Percentiles rank a stretch among this genome's conserved stretches.
Conservation (phyloP, 1,284 basidiomycete species). For the Irpex rosettiformis region DNA sequence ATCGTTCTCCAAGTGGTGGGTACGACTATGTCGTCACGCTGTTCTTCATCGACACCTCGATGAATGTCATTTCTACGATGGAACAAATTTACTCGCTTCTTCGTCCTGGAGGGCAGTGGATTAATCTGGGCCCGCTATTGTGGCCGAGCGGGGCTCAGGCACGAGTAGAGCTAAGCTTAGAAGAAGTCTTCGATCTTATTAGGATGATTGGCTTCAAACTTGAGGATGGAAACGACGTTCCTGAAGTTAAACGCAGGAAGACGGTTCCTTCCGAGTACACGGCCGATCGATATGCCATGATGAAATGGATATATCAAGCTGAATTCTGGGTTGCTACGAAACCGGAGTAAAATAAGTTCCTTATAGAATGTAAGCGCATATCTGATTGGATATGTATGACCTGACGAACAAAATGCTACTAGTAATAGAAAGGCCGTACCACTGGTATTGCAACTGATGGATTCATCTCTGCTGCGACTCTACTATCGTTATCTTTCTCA, state of each 20-base stretch:
- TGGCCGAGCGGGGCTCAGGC: conserved; percentile 56
- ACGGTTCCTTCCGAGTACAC: conserved; percentile 64
- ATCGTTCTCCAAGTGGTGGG: conserved; percentile 28
- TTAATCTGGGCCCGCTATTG: conserved; percentile 64
- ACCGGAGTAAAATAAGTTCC: conserved; percentile 1
- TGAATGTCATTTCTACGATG: conserved; percentile 52
- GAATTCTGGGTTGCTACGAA: conserved; percentile 65
- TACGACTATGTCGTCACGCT: conserved; percentile 62
- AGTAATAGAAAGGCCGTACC: neutral
- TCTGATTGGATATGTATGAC: no score
- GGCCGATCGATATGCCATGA: conserved; percentile 57
- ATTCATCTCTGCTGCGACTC: neutral
- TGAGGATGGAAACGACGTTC: conserved; percentile 4
- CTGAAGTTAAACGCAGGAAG: conserved; percentile 23
- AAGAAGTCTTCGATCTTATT: conserved; percentile 51
- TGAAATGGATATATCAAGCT: conserved; percentile 61
- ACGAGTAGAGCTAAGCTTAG: conserved; percentile 56
- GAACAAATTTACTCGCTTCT: conserved; percentile 51
- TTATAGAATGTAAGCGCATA: no score
- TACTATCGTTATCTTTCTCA: conserved; percentile 4
- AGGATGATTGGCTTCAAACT: conserved; percentile 50
- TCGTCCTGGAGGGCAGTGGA: conserved; percentile 58
- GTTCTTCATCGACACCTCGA: conserved; percentile 70
- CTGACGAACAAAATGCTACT: neutral
- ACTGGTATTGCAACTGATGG: neutral